phyloP scores from a whole-genome alignment of 2,329 filamentous ascomycete species.

The Coleophoma cylindrospora region DNA sequence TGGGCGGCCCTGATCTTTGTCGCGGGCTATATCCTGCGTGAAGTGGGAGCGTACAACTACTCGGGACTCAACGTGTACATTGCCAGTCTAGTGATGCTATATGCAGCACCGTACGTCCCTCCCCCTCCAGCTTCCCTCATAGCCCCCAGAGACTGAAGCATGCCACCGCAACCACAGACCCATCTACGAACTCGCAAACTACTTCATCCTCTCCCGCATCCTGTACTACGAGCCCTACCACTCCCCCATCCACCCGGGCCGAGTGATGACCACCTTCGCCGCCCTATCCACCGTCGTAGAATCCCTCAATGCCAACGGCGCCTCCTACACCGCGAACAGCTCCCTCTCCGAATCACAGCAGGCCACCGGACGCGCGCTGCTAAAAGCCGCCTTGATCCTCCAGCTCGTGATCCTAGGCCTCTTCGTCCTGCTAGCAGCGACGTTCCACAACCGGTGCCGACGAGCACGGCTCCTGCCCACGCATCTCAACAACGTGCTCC shows the following conservation, averaged over 20 bases:
- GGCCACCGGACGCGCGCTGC: constrained; percentile 36
- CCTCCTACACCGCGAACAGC: constrained; percentile 41
- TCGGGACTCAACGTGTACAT: constrained; percentile 40
- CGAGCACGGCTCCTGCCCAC: constrained; percentile 23
- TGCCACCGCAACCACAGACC: constrained; percentile 34
- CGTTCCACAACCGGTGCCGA: constrained; percentile 42
- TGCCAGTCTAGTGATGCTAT: constrained; percentile 29
- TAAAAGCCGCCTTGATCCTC: constrained; percentile 46
- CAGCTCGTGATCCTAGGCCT: constrained; percentile 46
- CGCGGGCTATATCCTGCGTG: constrained; percentile 48
- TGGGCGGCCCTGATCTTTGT: constrained; percentile 50
- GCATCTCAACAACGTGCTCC: constrained; percentile 28
- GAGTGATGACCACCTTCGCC: constrained; percentile 41
- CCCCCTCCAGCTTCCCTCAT: no score
- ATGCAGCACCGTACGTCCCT: constrained; percentile 20
- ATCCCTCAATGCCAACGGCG: constrained; percentile 42
- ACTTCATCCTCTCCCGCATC: constrained; percentile 54
- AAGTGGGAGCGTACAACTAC: constrained; percentile 46
- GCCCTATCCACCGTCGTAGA: constrained; percentile 43
- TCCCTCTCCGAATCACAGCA: constrained; percentile 32
- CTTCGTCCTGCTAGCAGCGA: constrained; percentile 41
- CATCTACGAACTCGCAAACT: constrained; percentile 56
- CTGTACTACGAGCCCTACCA: constrained; percentile 58
- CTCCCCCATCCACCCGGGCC: constrained; percentile 42
- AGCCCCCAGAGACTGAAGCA: no score